These are phyloP conservation scores for Clohesyomyces aquaticus DNA, from an alignment of 495 filamentous ascomycete species.

Conservation along the genomic window DNA sequence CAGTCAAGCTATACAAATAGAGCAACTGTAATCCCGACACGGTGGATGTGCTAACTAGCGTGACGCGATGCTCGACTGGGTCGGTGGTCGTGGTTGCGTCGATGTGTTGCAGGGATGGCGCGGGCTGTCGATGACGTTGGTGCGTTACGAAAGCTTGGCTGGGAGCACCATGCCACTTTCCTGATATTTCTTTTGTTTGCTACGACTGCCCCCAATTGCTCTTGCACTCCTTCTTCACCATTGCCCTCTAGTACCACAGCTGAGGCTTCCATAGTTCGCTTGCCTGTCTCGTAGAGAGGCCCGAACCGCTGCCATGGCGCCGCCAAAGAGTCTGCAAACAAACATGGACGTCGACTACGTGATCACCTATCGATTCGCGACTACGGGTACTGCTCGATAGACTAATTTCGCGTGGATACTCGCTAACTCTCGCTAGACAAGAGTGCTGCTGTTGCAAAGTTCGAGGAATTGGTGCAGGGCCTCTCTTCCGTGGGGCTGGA, in stretches of 20 bases:
- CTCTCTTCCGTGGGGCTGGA: constrained; percentile 76
- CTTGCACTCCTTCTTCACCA: background rate
- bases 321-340: constrained; percentile 49
- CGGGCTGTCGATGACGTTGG: constrained; percentile 23
- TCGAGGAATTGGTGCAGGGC: constrained; percentile 72
- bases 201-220: background rate
- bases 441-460: constrained; percentile 67
- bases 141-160: constrained; percentile 19
- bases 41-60: too few relatives aligned
- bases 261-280: background rate
- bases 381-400: constrained; percentile 54
- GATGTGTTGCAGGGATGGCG: constrained; percentile 17
- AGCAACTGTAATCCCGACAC: too few relatives aligned
- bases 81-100: too few relatives aligned
- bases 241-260: too few relatives aligned
- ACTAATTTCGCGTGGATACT: background rate
- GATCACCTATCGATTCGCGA: constrained; percentile 74
- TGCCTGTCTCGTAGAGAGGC: constrained; percentile 5
- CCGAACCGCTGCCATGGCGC: constrained; percentile 28
- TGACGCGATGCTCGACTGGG: too few relatives aligned
- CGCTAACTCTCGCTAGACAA: constrained; percentile 56
- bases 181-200: constrained; percentile 18
- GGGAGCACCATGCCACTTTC: constrained; percentile 26
- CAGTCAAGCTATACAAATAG: too few relatives aligned
- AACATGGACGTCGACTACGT: constrained; percentile 91